Evolutionary conservation across 2,329 filamentous ascomycete species (phyloP).

Genomic region (Raffaelea arxii): DNA sequence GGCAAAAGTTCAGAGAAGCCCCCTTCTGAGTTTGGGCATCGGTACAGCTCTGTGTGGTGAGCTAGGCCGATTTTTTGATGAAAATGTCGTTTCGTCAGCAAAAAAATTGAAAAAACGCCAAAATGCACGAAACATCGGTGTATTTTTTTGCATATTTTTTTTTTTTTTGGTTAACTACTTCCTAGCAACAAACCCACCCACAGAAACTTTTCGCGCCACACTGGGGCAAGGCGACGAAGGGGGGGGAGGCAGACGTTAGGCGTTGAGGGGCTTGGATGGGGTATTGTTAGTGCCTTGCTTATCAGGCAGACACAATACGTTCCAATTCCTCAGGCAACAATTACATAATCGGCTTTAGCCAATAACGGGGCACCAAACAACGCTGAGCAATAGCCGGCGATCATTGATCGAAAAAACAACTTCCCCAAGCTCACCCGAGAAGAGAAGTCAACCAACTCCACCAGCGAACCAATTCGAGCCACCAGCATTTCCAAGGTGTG

Average conservation of each 20-base stretch:
- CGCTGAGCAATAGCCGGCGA: constrained; percentile 12
- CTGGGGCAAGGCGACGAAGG: too few species aligned
- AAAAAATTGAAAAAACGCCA: constrained; percentile 32
- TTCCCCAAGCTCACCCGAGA: constrained; percentile 2
- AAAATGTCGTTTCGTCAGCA: constrained; percentile 37
- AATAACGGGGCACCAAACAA: constrained; percentile 14
- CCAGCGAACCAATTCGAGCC: constrained; percentile 7
- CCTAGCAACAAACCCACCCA: background rate
- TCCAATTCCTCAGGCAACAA: constrained; percentile 9
- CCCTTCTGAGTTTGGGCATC: constrained; percentile 44
- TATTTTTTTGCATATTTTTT: constrained; percentile 3
- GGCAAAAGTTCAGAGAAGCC: constrained; percentile 33
- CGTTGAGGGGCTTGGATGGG: constrained; percentile 1
- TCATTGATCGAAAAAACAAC: constrained; percentile 6
- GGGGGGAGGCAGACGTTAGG: too few species aligned
- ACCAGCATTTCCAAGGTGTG: constrained; percentile 7
- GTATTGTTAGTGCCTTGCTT: too few species aligned
- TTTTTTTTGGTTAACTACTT: constrained; percentile 1
- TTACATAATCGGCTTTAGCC: constrained; percentile 10
- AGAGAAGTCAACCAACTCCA: background rate
- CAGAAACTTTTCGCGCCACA: constrained; percentile 4
- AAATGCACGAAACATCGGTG: constrained; percentile 7
- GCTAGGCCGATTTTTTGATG: constrained; percentile 32
- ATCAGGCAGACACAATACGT: too few species aligned
- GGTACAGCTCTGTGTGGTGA: constrained; percentile 37